Base-by-base conservation (phyloP, 129 eudicot genomes). In the Lactuca saligna region DNA sequence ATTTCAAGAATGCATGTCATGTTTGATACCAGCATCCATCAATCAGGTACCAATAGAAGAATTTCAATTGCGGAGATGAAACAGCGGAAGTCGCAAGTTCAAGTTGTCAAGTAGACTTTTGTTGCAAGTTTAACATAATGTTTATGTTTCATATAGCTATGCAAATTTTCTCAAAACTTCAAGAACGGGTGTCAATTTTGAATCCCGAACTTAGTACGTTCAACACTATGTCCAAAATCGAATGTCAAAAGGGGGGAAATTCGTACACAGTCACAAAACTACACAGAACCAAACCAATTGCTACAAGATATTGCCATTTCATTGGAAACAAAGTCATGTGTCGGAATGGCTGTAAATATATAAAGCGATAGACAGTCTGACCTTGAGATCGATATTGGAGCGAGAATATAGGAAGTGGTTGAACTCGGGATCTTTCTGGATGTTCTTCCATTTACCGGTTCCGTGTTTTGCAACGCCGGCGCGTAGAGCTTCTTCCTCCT, bases 381-480 rank as follows among this genome's bases (percentile, higher is more conserved):
- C 98, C 87, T 91, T 91, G 84, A 91, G 96, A 75, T 91, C 98
- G 66, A 91, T 88, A 81, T 91, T 91, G 75, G 98, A 88, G 71
- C 98, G 91, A 70, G 91, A 81, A 46, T 75, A 75, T 50, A 91
- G 87, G 29, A 72, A 66, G 69, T 59, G 88, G 17, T 82, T 86
- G 84, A 91, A 91, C 61, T 86, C 83, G 3, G 94, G 96, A 79
- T 91, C 98, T 55, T 77, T 81, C 70, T 86, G 96, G 25, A 91
- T 91, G 77, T 80, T 84, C 74, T 84, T 88, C 98, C 98, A 91
- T 78, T 91, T 88, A 0, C 98, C 98, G 67, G 95, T 77, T 64
- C 98, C 98, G 85, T 91, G 88, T 70, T 91, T 91, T 25, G 84
- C 87, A 6, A 91, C 73, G 25, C 98, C 98, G 39, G 95, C 96